Evolutionary conservation across 768 basidiomycete species (phyloP), one percentile per base, ranked within the genome.

Genomic region (Dioszegia crocea): DNA sequence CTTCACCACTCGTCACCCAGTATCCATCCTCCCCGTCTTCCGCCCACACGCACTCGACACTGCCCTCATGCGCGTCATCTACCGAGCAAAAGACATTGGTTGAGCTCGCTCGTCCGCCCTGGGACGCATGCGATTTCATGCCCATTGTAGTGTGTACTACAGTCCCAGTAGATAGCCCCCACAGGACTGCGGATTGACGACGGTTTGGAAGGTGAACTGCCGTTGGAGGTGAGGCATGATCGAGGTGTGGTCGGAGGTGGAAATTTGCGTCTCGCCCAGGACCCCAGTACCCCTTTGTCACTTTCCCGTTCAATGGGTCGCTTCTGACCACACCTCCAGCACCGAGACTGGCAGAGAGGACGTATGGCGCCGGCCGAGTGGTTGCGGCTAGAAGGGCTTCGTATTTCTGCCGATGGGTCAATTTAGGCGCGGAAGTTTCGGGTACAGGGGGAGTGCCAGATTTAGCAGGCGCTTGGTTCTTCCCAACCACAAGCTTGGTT

Each of bases 251-350:
- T 30, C 71, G 66, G 21, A 73, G 63, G 29, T 68, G 68, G 38
- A 68, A 59, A 44, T 70, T 65, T 39, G 71, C 71, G 58, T 71
- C 65, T 52, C 64, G 46, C 3, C 66, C 67, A 14, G 74, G 71
- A 19, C 70, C 71, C 61, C 72, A 71, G 49, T 61, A 73, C 1
- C 74, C 74, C 36, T 71, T 73, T n/a, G 68, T 62, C 1, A 67
- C 61, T 27, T 71, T 71, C 2, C 71, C 74, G 44, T 44, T 63
- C 47, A 76, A 51, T 9, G 74, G 74, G 41, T 76, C 74, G 31
- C 67, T 66, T 27, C 68, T 39, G 19, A 73, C 65, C 9, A 69
- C 60, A 3, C 61, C 68, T 3, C 70, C 68, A 21, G 56, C 57
- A 14, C 57, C 62, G 31, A 76, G 36, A 19, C 71, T 61, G 9